Evolutionary conservation across 23 red algal genomes (phyloP).

Genomic region (Gracilaria vermiculophylla): DNA sequence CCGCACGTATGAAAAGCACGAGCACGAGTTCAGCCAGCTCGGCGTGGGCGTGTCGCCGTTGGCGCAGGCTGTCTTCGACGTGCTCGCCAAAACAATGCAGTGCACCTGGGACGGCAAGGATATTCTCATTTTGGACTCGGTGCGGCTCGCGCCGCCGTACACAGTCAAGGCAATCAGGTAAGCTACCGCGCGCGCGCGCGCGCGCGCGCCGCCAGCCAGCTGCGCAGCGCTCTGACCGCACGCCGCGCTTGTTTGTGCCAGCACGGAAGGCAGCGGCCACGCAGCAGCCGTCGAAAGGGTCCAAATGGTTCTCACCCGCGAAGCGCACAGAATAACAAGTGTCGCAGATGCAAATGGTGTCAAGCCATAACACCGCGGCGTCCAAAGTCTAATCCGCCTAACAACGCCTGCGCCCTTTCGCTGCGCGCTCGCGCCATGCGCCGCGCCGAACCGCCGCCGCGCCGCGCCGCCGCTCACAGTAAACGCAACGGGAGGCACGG

Average conservation of each 20-base stretch:
- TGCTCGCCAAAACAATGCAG: constrained; percentile 66
- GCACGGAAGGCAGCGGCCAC: neutral
- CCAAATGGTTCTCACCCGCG: constrained; percentile 30
- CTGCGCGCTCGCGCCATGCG: neutral
- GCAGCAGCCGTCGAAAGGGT: constrained; percentile 18
- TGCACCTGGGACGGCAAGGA: constrained; percentile 63
- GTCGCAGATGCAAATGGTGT: constrained; percentile 49
- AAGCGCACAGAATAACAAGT: constrained; percentile 34
- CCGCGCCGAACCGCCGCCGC: no score
- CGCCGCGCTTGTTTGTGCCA: no score
- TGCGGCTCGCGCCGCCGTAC: constrained; percentile 59
- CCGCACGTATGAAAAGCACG: constrained; percentile 23
- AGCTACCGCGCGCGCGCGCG: neutral
- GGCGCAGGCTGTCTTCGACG: constrained; percentile 71
- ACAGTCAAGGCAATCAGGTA: constrained; percentile 49
- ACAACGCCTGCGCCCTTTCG: neutral
- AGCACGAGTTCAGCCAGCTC: constrained; percentile 16
- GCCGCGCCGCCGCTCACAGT: no score
- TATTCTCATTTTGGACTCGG: constrained; percentile 67
- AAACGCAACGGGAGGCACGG: neutral
- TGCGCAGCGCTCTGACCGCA: no score
- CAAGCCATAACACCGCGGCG: neutral
- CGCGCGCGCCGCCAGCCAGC: neutral
- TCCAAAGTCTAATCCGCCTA: constrained; percentile 5
- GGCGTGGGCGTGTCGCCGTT: constrained; percentile 44